phyloP scores from a whole-genome alignment of 495 filamentous ascomycete species.

The Lasiosphaeris hirsuta region DNA sequence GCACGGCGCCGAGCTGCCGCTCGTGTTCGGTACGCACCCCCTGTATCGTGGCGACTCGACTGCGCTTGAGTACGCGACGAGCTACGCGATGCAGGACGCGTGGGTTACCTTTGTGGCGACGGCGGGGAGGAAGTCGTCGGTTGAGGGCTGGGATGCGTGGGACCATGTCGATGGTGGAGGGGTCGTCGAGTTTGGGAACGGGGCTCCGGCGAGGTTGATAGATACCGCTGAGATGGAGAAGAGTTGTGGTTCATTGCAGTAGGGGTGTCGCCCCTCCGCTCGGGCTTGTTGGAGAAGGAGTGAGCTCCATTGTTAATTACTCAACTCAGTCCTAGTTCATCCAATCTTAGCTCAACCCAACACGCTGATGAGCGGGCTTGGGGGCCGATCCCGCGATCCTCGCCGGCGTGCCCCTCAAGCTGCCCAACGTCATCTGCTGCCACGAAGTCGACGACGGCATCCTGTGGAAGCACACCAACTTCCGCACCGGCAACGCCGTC shows the following conservation, averaged over 20 bases:
- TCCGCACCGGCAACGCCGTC: conserved; percentile 60
- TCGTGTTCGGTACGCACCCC: conserved; percentile 46
- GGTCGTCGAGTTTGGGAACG: conserved; percentile 13
- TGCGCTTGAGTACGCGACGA: conserved; percentile 27
- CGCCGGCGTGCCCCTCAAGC: conserved; percentile 52
- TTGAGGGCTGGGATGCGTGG: conserved; percentile 7
- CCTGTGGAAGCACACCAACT: conserved; percentile 77
- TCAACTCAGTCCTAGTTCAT: no score
- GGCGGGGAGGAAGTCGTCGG: background rate
- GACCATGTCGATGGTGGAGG: background rate
- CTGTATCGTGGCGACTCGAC: conserved; percentile 36
- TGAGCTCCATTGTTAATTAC: no score
- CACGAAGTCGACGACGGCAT: conserved; percentile 71
- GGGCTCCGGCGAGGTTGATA: conserved; percentile 6
- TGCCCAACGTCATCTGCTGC: conserved; percentile 69
- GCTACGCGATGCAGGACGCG: conserved; percentile 36
- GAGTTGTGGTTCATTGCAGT: conserved; percentile 1
- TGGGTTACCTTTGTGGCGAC: conserved; percentile 44
- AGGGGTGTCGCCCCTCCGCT: no score
- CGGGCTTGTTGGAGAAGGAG: no score
- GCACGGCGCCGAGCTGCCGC: conserved; percentile 47
- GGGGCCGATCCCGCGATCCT: conserved; percentile 16
- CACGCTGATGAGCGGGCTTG: no score
- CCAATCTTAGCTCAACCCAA: no score
- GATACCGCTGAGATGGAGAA: background rate